Percentiles rank a stretch among this genome's conserved stretches.
Evolutionary conservation across 164 flowering plant genomes (phyloP).

Genomic region (grape (Vitis vinifera)): ASM3070453v1 NC_081817.1:12412501-12413000

Average conservation of each 20-base stretch:
- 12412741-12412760: conserved; percentile 55
- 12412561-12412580: no score
- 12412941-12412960: background rate
- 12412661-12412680: background rate
- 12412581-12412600: no score
- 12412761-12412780: conserved; percentile 57
- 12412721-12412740: conserved; percentile 72
- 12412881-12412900: conserved; percentile 68
- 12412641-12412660: no score
- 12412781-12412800: conserved; percentile 35
- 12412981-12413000: no score
- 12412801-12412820: conserved; percentile 47
- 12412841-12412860: conserved; percentile 51
- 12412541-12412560: no score
- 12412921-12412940: background rate
- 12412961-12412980: no score
- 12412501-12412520: conserved; percentile 25
- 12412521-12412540: no score
- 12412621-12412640: no score
- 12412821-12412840: conserved; percentile 68
- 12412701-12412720: conserved; percentile 45
- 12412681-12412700: background rate
- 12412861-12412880: conserved; percentile 61
- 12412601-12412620: no score
- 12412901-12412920: conserved; percentile 31